A percentile compares a stretch with the other conserved stretches of the same genome.
Evolutionary conservation across 176 grass and related monocot species (phyloP).

Genomic region (Ampelocalamus luodianensis): DNA sequence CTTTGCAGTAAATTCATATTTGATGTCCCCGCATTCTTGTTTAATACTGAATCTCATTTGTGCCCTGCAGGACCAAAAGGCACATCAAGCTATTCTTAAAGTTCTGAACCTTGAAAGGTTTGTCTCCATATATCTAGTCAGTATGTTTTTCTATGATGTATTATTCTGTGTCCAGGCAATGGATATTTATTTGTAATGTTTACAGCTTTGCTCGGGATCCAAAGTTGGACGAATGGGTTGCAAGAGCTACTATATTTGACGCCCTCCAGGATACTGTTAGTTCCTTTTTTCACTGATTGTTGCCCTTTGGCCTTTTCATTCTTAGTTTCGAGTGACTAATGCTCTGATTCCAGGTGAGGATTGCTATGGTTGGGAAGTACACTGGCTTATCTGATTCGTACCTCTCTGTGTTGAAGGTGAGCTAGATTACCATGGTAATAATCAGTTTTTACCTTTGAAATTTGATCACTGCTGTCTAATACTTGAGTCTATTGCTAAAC

Average conservation of each 20-base stretch:
- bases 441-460: not conserved
- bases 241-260: slow-evolving; percentile 60
- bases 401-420: slow-evolving; percentile 74
- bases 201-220: slow-evolving; percentile 54
- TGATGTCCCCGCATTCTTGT: not conserved
- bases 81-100: slow-evolving; percentile 79
- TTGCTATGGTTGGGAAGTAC: slow-evolving; percentile 82
- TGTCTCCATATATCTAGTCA: slow-evolving; percentile 30
- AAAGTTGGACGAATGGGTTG: slow-evolving; percentile 65
- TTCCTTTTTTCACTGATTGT: slow-evolving; percentile 4
- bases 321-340: slow-evolving; percentile 33
- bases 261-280: slow-evolving; percentile 66
- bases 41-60: slow-evolving; percentile 6
- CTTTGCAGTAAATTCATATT: slow-evolving; percentile 8
- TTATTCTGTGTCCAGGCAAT: not conserved
- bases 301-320: not conserved
- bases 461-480: slow-evolving; percentile 1
- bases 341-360: slow-evolving; percentile 56
- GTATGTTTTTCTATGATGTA: slow-evolving; percentile 24
- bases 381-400: slow-evolving; percentile 78
- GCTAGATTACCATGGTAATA: not conserved
- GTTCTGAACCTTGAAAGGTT: slow-evolving; percentile 78
- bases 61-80: slow-evolving; percentile 68
- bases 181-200: slow-evolving; percentile 15
- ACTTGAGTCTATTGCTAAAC: slow-evolving; percentile 5